These are phyloP conservation scores for Ambrosia artemisiifolia DNA, from an alignment of 129 eudicot genomes.

Conservation along the genomic window DNA sequence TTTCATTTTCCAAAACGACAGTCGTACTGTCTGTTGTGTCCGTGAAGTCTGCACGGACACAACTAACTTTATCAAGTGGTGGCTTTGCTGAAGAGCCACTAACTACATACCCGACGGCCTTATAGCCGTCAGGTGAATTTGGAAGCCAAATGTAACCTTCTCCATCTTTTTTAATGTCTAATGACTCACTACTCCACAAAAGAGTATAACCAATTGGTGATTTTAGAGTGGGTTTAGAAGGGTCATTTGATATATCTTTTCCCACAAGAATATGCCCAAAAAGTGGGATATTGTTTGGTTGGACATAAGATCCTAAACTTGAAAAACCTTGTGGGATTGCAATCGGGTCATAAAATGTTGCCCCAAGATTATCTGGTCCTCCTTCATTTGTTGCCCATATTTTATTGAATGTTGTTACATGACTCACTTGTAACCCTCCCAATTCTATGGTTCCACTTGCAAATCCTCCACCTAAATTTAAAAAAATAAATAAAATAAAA, in stretches of 20 bases:
- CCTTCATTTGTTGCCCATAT: constrained; percentile 8
- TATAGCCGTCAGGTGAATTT: background rate
- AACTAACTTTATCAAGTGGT: constrained; percentile 4
- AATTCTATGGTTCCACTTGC: constrained; percentile 10
- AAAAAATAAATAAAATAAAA: background rate
- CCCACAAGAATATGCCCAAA: constrained; percentile 3
- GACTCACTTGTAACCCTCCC: constrained; percentile 5
- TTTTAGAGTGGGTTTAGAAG: constrained; percentile 5
- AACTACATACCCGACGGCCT: background rate
- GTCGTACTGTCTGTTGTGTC: background rate
- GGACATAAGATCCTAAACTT: constrained; percentile 12
- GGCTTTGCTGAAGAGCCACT: background rate
- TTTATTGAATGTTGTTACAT: constrained; percentile 11
- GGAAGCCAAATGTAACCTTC: constrained; percentile 16
- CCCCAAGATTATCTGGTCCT: constrained; percentile 12
- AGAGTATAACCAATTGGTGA: constrained; percentile 4
- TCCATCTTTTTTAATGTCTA: constrained; percentile 7
- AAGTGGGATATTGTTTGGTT: constrained; percentile 11
- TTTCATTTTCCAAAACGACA: background rate
- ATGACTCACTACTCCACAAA: constrained; percentile 7
- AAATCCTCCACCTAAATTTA: background rate
- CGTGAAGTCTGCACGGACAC: constrained; percentile 10
- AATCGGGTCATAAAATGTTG: constrained; percentile 3
- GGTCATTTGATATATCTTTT: background rate
- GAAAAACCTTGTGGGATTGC: constrained; percentile 14